Evolutionary conservation across 2,329 filamentous ascomycete species (phyloP).

Genomic region (Cadophora gregata): DNA sequence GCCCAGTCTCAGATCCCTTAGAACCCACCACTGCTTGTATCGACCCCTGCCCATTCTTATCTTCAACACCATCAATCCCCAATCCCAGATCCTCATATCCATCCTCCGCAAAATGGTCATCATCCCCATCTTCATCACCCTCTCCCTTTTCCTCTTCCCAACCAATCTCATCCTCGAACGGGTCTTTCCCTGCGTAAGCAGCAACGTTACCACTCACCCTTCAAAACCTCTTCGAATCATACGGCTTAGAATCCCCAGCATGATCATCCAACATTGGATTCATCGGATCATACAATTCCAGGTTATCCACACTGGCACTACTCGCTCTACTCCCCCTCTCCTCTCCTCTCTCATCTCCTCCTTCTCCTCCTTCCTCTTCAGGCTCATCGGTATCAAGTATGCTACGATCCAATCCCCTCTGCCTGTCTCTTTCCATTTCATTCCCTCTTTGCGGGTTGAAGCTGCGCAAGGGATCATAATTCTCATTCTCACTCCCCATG

Average conservation of each 20-base stretch:
- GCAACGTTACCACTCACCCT: background rate
- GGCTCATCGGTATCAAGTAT: too few relatives aligned
- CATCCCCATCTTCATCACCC: background rate
- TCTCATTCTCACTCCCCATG: background rate
- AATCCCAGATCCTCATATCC: background rate
- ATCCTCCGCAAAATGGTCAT: background rate
- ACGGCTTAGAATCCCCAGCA: background rate
- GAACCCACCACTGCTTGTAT: too few relatives aligned
- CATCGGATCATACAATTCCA: slow-evolving; percentile 1
- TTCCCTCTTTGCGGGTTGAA: background rate
- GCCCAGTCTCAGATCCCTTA: too few relatives aligned
- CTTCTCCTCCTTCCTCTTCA: too few relatives aligned
- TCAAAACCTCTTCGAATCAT: slow-evolving; percentile 4
- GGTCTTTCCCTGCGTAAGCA: too few relatives aligned
- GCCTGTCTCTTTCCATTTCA: too few relatives aligned
- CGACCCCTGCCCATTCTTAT: too few relatives aligned
- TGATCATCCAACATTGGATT: slow-evolving; percentile 1
- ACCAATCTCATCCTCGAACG: background rate
- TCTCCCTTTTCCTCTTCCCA: background rate
- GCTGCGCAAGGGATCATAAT: background rate
- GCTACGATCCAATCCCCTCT: too few relatives aligned
- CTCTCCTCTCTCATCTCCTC: too few relatives aligned
- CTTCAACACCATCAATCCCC: background rate
- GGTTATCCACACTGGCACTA: background rate
- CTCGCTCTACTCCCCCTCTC: background rate